phyloP scores from a whole-genome alignment of 352 stramenopile species.

The Phytophthora rubi region DNA sequence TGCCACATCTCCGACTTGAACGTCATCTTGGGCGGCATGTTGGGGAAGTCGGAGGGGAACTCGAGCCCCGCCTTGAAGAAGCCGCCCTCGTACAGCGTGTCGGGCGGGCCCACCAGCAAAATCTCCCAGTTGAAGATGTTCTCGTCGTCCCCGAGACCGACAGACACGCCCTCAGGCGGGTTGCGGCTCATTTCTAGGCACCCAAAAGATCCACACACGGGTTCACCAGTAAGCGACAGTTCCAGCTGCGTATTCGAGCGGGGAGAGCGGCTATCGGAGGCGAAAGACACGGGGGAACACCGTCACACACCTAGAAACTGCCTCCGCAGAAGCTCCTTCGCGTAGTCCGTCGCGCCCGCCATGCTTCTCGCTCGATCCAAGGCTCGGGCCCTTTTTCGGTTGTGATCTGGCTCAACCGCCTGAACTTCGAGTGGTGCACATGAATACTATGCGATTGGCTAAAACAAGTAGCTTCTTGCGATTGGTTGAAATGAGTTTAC shows the following conservation, averaged over 20 bases:
- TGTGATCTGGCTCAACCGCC: conserved; percentile 26
- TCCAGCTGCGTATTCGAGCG: background rate
- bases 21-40: conserved; percentile 98
- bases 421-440: background rate
- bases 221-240: conserved; percentile 8
- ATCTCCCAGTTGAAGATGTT: conserved; percentile 99
- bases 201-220: conserved; percentile 22
- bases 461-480: background rate
- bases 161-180: conserved; percentile 97
- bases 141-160: conserved; percentile 97
- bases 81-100: conserved; percentile 96
- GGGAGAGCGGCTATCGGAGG: background rate
- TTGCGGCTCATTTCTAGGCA: conserved; percentile 97
- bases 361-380: conserved; percentile 35
- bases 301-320: conserved; percentile 74
- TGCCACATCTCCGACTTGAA: conserved; percentile 99
- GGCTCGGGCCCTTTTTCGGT: conserved; percentile 25
- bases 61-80: conserved; percentile 98
- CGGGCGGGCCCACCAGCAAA: conserved; percentile 95
- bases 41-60: conserved; percentile 99
- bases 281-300: conserved; percentile 1
- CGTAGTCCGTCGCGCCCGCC: conserved; percentile 67
- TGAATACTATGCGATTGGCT: conserved; percentile 6
- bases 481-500: background rate
- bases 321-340: conserved; percentile 80